Percentiles rank a stretch among this genome's conserved stretches.
Evolutionary conservation across 805 yeast genomes (phyloP).

Genomic region (Vanderwaltozyma tropicalis): DNA sequence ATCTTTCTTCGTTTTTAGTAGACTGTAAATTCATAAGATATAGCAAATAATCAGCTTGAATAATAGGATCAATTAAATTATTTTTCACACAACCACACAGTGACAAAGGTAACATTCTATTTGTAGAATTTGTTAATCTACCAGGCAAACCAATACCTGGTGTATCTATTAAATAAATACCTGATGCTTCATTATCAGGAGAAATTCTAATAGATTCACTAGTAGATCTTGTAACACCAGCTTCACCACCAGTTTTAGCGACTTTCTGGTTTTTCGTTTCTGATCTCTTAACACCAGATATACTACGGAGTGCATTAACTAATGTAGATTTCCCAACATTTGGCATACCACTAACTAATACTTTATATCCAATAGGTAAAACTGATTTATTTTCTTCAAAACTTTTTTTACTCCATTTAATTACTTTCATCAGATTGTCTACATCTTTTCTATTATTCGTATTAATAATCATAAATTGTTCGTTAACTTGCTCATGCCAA

Average conservation of each 20-base stretch:
- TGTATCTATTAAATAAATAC: conserved; percentile 68
- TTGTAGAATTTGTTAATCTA: conserved; percentile 38
- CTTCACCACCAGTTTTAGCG: conserved; percentile 75
- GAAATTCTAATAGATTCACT: conserved; percentile 60
- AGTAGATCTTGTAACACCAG: conserved; percentile 80
- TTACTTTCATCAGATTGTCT: conserved; percentile 36
- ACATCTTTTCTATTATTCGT: conserved; percentile 44
- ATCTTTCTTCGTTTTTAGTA: conserved; percentile 6
- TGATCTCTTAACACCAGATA: conserved; percentile 20
- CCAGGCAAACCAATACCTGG: conserved; percentile 86
- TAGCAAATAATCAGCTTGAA: conserved; percentile 77
- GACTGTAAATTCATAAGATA: conserved; percentile 57
- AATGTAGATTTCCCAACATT: conserved; percentile 93
- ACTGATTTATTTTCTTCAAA: conserved; percentile 36
- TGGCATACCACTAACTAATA: conserved; percentile 88
- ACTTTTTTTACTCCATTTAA: conserved; percentile 36
- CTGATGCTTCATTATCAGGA: conserved; percentile 26
- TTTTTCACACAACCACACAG: conserved; percentile 67
- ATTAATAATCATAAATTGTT: conserved; percentile 47
- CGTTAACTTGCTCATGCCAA: conserved; percentile 39
- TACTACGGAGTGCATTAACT: conserved; percentile 58
- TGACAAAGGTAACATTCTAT: conserved; percentile 65
- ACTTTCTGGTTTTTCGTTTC: conserved; percentile 41
- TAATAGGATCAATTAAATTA: conserved; percentile 66
- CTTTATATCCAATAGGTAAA: conserved; percentile 74